Base-by-base conservation (phyloP, 2,329 filamentous ascomycete genomes). In the Ophiostoma australiae region DNA sequence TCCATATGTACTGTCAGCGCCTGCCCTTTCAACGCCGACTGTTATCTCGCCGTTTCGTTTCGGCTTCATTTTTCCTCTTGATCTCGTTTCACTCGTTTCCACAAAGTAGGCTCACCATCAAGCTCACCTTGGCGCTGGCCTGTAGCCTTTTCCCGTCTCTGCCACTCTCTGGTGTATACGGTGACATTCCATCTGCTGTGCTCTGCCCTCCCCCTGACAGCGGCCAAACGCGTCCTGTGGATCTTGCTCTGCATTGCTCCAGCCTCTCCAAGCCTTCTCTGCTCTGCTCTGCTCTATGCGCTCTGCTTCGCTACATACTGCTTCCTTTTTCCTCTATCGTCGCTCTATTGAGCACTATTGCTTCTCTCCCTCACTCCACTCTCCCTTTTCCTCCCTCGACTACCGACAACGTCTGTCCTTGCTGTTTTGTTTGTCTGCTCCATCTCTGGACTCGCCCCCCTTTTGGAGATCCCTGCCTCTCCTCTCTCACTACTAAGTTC, bases 401-500 rank as follows among this genome's bases (percentile, higher is more conserved):
- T 27, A 58, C 52, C 10, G 7, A 55, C 48, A 20, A 58, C 52
- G 52, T 58, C 52, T 23, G 48, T 55, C 20, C 48, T 27, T 58
- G 3, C 52, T 58, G n/a, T n/a, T n/a, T n/a, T n/a, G 15, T 6
- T 48, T 15, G 17, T 20, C 52, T 11, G 27, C 23, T 58, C 52
- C 52, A 23, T 58, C 52, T 33, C 27, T 33, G 27, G 58, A 31
- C 8, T 48, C 17, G 58, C 58, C 27, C 58, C 58, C 58, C 58
- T 63, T 63, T 63, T 63, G 23, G 27, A 63, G 27, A 63, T 63
- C 58, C 58, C 27, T 63, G 58, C 58, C 27, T 58, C 52, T 58
- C 23, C 31, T n/a, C 52, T 23, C n/a, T 4, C 52, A n/a, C n/a
- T 55, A 23, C 48, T n/a, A 4, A 7, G 17, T 55, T 23, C 48